Evolutionary conservation across 257 asterid species (phyloP).

Genomic region (Leonotis leonurus): DNA sequence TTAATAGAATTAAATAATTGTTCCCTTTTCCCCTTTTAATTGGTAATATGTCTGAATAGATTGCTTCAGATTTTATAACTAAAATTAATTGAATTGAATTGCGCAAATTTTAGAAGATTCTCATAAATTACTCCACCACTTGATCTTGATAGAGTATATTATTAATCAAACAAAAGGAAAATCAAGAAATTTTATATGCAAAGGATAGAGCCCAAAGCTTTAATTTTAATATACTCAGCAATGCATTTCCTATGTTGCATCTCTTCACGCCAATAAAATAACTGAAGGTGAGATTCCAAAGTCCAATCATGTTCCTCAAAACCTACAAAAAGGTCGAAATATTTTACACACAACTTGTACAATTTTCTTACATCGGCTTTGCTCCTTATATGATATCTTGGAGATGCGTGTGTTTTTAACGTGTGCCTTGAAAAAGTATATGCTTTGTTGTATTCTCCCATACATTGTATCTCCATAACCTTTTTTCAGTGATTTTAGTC

Average conservation of each 20-base stretch:
- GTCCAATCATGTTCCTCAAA: constrained; percentile 5
- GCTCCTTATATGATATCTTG: constrained; percentile 1
- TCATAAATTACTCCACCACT: no score
- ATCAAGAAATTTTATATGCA: no score
- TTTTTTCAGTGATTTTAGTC: neutral
- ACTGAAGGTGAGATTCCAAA: neutral
- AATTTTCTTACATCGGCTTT: constrained; percentile 13
- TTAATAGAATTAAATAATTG: no score
- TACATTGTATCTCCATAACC: constrained; percentile 29
- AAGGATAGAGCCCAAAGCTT: no score
- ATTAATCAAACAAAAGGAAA: no score
- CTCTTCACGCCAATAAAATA: neutral
- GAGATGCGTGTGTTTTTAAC: constrained; percentile 30
- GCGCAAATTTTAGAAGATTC: no score
- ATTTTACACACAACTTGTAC: constrained; percentile 10
- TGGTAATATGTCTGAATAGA: no score
- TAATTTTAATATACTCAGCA: no score
- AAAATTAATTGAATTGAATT: no score
- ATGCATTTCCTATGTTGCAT: neutral
- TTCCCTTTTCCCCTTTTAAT: no score
- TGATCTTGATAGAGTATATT: no score
- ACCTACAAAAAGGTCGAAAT: constrained; percentile 11
- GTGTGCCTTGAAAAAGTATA: constrained; percentile 20
- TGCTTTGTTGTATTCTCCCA: constrained; percentile 23
- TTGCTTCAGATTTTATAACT: no score